These are phyloP conservation scores for Xylaria polymorpha DNA, from an alignment of 2,329 filamentous ascomycete genomes.

Conservation along the genomic window DNA sequence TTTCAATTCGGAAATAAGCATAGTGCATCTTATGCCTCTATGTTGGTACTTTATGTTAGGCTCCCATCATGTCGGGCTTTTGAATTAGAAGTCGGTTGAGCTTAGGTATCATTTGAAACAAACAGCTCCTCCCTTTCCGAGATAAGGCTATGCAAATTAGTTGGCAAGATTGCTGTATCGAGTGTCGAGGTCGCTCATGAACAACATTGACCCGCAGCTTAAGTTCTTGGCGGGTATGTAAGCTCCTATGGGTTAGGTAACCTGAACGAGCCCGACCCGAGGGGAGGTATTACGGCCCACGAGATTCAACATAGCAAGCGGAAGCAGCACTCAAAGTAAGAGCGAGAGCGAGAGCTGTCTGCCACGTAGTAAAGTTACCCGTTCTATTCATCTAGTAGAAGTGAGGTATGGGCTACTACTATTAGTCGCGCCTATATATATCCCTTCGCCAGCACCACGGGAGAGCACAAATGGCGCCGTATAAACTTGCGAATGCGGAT, in stretches of 20 bases:
- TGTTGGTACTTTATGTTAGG: neutral
- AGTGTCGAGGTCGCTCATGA: no score
- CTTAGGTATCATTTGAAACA: conserved; percentile 13
- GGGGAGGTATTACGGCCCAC: no score
- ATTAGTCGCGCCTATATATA: neutral
- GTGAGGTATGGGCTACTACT: neutral
- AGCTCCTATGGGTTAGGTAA: no score
- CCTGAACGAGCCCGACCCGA: no score
- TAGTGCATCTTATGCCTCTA: neutral
- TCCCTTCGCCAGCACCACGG: neutral
- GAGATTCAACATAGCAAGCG: no score
- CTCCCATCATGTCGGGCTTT: neutral
- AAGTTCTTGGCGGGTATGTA: no score
- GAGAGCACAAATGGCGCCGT: conserved; percentile 14
- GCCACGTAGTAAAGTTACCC: no score
- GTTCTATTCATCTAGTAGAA: neutral
- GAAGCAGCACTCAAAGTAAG: no score
- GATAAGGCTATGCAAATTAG: no score
- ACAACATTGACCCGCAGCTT: no score
- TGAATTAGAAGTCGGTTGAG: neutral
- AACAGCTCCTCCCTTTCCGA: neutral
- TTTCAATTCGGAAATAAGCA: neutral
- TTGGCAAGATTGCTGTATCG: no score
- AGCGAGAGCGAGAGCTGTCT: no score
- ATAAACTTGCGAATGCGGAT: conserved; percentile 23